Conservation (phyloP, 352 stramenopile species). For the Pythium pyrilobum region DNA sequence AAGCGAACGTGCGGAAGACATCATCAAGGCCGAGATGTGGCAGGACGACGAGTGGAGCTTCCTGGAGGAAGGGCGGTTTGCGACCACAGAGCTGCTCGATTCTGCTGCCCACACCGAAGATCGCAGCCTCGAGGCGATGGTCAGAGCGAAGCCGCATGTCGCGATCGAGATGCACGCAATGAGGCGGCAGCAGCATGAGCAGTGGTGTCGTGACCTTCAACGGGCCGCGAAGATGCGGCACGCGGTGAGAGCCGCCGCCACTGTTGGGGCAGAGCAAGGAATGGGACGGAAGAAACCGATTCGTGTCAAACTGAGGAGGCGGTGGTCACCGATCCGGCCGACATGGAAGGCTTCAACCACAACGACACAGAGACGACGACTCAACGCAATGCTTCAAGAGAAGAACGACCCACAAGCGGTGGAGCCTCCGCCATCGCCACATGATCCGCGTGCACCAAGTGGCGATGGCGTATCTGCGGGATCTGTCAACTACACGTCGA, state of each 20-base stretch:
- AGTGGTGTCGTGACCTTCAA: background rate
- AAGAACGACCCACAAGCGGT: too few relatives aligned
- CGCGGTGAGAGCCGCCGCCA: too few relatives aligned
- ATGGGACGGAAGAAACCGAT: too few relatives aligned
- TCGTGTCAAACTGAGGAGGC: too few relatives aligned
- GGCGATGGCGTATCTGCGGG: background rate
- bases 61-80: conserved; percentile 41
- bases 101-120: conserved; percentile 15
- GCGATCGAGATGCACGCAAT: conserved; percentile 28
- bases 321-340: too few relatives aligned
- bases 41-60: conserved; percentile 39
- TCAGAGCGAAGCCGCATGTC: conserved; percentile 34
- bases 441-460: too few relatives aligned
- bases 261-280: too few relatives aligned
- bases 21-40: conserved; percentile 20
- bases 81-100: conserved; percentile 6
- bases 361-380: too few relatives aligned
- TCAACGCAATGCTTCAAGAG: too few relatives aligned
- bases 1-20: background rate
- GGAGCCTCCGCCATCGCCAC: too few relatives aligned
- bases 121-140: conserved; percentile 21
- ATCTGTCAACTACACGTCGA: background rate
- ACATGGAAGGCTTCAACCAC: too few relatives aligned
- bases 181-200: conserved; percentile 5
- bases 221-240: background rate